Evolutionary conservation across 2,329 filamentous ascomycete genomes (phyloP), one percentile per base, ranked within the genome.

Genomic region (Nigrospora sphaerica): DNA sequence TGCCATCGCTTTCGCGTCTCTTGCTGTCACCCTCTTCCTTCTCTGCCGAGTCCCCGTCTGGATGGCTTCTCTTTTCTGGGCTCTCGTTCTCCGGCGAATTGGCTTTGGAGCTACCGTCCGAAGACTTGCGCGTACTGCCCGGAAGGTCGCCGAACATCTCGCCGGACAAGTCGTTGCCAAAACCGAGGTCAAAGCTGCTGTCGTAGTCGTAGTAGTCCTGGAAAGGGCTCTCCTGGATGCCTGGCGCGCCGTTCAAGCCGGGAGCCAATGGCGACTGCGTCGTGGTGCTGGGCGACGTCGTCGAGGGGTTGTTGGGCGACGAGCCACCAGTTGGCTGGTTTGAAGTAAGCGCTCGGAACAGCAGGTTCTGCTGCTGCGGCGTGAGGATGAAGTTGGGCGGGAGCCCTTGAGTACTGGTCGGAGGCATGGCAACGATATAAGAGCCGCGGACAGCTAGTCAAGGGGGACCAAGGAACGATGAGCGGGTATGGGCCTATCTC

Each of bases 181-280:
- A 73, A 46, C 89, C 83, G 53, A 91, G 91, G 56, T 90, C 86
- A 62, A 89, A 91, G 61, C 75, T 83, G 33, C 77, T 78, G 58
- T 91, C 83, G 53, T 86, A 84, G 54, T 86, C 83, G 57, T 90
- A 93, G 57, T 90, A 93, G 53, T 95, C 89, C 48, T 95, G 74
- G 59, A 84, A 91, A 0, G 91, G 89, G 52, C 86, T 93, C 42
- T 90, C 86, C 32, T 89, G 81, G 39, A 81, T 77, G 52, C 71
- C 76, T 46, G 57, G 60, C 39, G 80, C 70, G 2, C 70, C 67
- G 16, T 44, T 44, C 36, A 67, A 68, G 65, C 47, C 66, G 60
- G 58, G 60, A 54, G 72, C 68, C 40, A 62, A 54, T 14, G 75
- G 73, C 12, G 76, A 78, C 45, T 68, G 68, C 50, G 74, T 72